Base-by-base conservation (phyloP, 108 stramenopile genomes). In the Schizochytrium sp. region DNA sequence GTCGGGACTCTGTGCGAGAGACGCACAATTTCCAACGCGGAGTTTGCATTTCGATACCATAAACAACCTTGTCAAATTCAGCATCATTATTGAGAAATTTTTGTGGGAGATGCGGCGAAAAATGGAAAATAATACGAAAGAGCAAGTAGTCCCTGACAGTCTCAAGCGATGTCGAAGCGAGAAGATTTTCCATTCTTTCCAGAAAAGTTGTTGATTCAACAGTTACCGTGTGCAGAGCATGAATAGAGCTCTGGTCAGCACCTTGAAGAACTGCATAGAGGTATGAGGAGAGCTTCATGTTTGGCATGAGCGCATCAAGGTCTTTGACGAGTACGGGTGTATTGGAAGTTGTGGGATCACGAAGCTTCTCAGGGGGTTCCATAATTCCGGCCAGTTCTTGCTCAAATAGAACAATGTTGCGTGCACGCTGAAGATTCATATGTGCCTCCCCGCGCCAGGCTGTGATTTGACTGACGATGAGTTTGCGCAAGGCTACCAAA, bases 81-180 rank as follows among this genome's bases (percentile, higher is more conserved):
- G 45, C 53, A 53, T 55, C 76, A 2, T 55, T 55, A 40, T 53
- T 17, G 5, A 49, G 76, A 10, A 55, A 49, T 2, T 7, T 10
- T 8, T 83, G 50, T 5, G 50, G 28, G 76, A 83, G 76, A 42
- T 83, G 76, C 5, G 53, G 50, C 47, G 53, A 49, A 83, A 47
- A 83, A 42, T 55, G 47, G 76, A 55, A 55, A 10, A 55, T 50
- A 3, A 83, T 1, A 40, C 76, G 50, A 83, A 83, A 83, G 76
- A 38, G 40, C 2, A 83, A 53, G 76, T 83, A 83, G 76, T 83
- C 76, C 17, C 53, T 47, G 50, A 83, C 76, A 40, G 76, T 83
- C 50, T 13, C 47, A 10, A 5, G 10, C 53, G 7, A 7, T 28
- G 47, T 49, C 28, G 5, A 13, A 8, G 76, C 47, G 28, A 83